phyloP scores from a whole-genome alignment of 495 filamentous ascomycete species.

The Aspergillus diversus region DNA sequence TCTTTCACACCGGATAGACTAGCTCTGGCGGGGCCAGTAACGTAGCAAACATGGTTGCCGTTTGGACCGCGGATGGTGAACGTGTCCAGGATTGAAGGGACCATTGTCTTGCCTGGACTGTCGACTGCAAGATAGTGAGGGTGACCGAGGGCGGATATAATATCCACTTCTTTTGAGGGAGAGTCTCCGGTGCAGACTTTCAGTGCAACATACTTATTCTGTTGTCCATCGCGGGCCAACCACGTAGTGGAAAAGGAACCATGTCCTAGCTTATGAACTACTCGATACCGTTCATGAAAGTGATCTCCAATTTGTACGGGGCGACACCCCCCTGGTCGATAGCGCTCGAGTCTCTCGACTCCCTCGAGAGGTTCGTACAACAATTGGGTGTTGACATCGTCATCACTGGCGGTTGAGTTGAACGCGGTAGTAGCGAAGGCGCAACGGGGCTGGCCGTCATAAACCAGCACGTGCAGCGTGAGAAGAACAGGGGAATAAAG shows the following conservation, averaged over 20 bases:
- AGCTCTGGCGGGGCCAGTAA: constrained; percentile 33
- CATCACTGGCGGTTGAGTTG: constrained; percentile 22
- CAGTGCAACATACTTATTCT: constrained; percentile 35
- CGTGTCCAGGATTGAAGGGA: constrained; percentile 39
- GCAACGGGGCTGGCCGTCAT: constrained; percentile 18
- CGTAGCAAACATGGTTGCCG: constrained; percentile 44
- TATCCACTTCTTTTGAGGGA: constrained; percentile 29
- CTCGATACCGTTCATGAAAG: constrained; percentile 38
- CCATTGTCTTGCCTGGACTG: constrained; percentile 25
- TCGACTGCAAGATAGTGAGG: constrained; percentile 12
- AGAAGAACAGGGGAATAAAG: background rate
- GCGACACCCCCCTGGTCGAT: constrained; percentile 39
- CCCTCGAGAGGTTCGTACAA: constrained; percentile 33
- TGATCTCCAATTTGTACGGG: constrained; percentile 38
- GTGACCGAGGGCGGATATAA: constrained; percentile 25
- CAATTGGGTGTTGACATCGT: constrained; percentile 13
- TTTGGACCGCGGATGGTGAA: constrained; percentile 48
- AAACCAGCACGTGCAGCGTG: background rate
- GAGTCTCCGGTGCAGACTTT: constrained; percentile 39
- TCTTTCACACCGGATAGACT: constrained; percentile 37
- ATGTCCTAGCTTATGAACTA: constrained; percentile 41
- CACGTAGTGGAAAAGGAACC: constrained; percentile 39
- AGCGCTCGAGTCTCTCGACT: too few relatives aligned
- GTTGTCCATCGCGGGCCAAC: constrained; percentile 35
- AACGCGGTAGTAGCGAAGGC: constrained; percentile 23